Evolutionary conservation across 2,329 filamentous ascomycete species (phyloP).

Genomic region (Sarocladium kiliense): DNA sequence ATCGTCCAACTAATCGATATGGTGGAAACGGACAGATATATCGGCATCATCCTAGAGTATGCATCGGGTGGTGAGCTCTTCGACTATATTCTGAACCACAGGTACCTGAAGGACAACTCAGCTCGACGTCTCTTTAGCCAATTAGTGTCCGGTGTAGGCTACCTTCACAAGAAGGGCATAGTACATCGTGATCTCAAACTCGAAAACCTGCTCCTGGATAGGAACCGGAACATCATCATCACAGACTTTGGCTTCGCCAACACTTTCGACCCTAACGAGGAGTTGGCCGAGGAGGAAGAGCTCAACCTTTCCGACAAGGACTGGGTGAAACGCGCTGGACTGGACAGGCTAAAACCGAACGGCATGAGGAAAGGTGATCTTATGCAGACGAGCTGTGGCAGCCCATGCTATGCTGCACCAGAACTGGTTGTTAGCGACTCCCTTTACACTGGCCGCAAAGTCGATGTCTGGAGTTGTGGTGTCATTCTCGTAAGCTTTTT

Average conservation of each 20-base stretch:
- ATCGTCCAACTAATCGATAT: slow-evolving; percentile 97
- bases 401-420: slow-evolving; percentile 94
- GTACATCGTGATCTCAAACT: slow-evolving; percentile 96
- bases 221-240: slow-evolving; percentile 98
- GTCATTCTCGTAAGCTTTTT: slow-evolving; percentile 93
- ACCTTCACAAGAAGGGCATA: slow-evolving; percentile 97
- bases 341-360: slow-evolving; percentile 72
- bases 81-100: slow-evolving; percentile 95
- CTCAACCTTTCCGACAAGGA: slow-evolving; percentile 81
- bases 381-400: slow-evolving; percentile 99
- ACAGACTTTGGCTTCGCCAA: slow-evolving; percentile 99
- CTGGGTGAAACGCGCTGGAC: slow-evolving; percentile 77
- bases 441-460: slow-evolving; percentile 93
- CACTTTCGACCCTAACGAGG: slow-evolving; percentile 86
- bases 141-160: slow-evolving; percentile 91
- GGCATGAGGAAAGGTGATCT: slow-evolving; percentile 83
- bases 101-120: slow-evolving; percentile 90
- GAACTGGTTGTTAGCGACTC: slow-evolving; percentile 97
- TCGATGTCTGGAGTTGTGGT: slow-evolving; percentile 98
- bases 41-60: slow-evolving; percentile 97
- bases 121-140: slow-evolving; percentile 91
- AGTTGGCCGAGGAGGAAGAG: slow-evolving; percentile 86
- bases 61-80: slow-evolving; percentile 96
- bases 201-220: slow-evolving; percentile 89
- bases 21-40: slow-evolving; percentile 95